Conservation (phyloP, 352 stramenopile genomes). For the Peronospora farinosa region DNA sequence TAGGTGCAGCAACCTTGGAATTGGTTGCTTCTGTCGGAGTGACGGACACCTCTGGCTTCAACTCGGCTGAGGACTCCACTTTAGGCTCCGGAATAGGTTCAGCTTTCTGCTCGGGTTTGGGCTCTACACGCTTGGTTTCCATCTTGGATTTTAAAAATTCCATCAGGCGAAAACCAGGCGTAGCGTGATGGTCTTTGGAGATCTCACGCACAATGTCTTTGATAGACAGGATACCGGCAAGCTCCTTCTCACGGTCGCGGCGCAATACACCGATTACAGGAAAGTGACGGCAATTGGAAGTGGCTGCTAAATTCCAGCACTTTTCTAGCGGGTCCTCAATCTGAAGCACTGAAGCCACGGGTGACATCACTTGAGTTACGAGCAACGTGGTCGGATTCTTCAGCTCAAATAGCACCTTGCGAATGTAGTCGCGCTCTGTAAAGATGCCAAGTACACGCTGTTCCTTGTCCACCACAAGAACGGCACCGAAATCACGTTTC, state of each 20-base stretch:
- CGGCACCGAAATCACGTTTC: slow-evolving; percentile 71
- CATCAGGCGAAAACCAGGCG: slow-evolving; percentile 71
- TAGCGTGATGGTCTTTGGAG: slow-evolving; percentile 67
- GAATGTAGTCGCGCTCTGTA: slow-evolving; percentile 80
- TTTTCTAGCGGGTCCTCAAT: slow-evolving; percentile 76
- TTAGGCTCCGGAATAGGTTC: slow-evolving; percentile 12
- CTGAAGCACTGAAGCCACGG: slow-evolving; percentile 50
- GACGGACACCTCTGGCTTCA: slow-evolving; percentile 12
- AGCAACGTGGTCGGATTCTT: slow-evolving; percentile 52
- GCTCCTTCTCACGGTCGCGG: slow-evolving; percentile 72
- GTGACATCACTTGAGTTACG: slow-evolving; percentile 55
- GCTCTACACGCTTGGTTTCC: slow-evolving; percentile 44
- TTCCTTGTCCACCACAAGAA: slow-evolving; percentile 80
- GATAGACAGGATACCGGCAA: slow-evolving; percentile 75
- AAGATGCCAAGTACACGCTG: slow-evolving; percentile 80
- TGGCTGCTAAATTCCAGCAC: slow-evolving; percentile 66
- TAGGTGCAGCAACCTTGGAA: slow-evolving; percentile 6
- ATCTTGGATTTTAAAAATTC: slow-evolving; percentile 82
- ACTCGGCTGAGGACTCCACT: slow-evolving; percentile 9
- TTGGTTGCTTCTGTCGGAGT: slow-evolving; percentile 10
- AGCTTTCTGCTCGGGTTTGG: slow-evolving; percentile 17
- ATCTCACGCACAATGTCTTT: slow-evolving; percentile 86
- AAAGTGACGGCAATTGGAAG: slow-evolving; percentile 73
- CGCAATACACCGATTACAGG: slow-evolving; percentile 70
- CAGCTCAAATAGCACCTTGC: slow-evolving; percentile 69